Evolutionary conservation across 2,329 filamentous ascomycete genomes (phyloP), one percentile per base, ranked within the genome.

Genomic region (Pleurostoma richardsiae): DNA sequence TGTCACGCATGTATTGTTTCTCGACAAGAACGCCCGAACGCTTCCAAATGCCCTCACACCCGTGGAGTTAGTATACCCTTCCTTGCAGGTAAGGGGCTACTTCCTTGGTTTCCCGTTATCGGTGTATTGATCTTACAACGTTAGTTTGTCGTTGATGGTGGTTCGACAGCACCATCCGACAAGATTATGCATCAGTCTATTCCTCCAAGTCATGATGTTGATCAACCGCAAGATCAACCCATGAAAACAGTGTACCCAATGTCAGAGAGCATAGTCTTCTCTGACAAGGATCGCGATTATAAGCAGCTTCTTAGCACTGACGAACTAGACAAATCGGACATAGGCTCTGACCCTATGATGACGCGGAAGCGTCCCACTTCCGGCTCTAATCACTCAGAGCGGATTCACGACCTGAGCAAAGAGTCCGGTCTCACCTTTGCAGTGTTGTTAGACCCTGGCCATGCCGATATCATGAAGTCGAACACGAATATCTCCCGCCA

Each of bases 1-100:
- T 33, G 29, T 45, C 30, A 41, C 42, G 40, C 50, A 52, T 27
- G 30, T 56, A n/a, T 53, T 49, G 6, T 56, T 56, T 31, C 52
- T 49, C 36, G 40, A 45, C 26, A 53, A 53, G 30, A 56, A 54
- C 41, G 45, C 47, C 30, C 40, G 39, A 29, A 44, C 6, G 30
- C 50, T 29, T 45, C 52, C 33, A 8, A 8, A 8, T 36, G 8
- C 33, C 33, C 8, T 36, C 8, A n/a, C 33, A 36, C 8, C 33
- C n/a, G 33, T 8, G n/a, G 33, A 36, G 33, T 36, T n/a, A n/a
- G 33, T 8, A 36, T 36, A 36, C 33, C n/a, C 33, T 36, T 8
- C 8, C 8, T 36, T 36, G n/a, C 8, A 36, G 33, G 33, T 36
- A n/a, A 36, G 33, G 33, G 8, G 33, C 8, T 36, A 36, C 19